Base-by-base conservation (phyloP, 1,284 basidiomycete species). In the Microbotryum silenes-acaulis region DNA sequence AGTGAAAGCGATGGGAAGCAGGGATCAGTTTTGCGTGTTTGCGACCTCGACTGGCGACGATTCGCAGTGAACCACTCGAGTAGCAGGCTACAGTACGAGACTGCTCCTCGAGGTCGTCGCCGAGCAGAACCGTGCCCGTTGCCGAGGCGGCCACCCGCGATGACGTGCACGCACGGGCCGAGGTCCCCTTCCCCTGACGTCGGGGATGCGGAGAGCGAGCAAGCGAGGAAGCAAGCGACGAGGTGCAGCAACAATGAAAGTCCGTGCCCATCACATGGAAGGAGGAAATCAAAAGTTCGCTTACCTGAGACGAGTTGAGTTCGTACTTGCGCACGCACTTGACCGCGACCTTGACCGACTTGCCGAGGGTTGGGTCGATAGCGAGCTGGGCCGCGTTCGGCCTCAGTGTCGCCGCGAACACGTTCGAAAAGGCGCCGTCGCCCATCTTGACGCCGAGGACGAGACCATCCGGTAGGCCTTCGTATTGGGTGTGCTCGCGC, bases 341-440 rank as follows among this genome's bases (percentile, higher is more conserved):
- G 89, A 92, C 84, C 67, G 96, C 96, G 44, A 96, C 89, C 76
- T 88, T 89, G 74, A 67, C 57, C 21, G 50, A 48, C 59, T 67
- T 61, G 63, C 61, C 63, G 50, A 67, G 65, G 6, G 51, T 55
- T 4, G 67, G 65, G 50, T 69, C 67, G 59, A 67, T 44, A 20
- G 63, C 63, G 51, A 69, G 56, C 55, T 68, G 67, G 29, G 62
- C 65, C 25, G 62, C 85, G 80, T 21, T 86, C 85, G 20, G 86
- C 86, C 58, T 81, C 78, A 60, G 84, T 78, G 76, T 97, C 89
- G 92, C 96, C 75, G 91, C 91, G 82, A 96, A 98, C 4, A 99
- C 96, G 74, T 97, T 91, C 14, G 94, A 97, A 76, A 99, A 98
- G 46, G 96, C 96, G 66, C 96, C 96, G 56, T 69, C 67, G 42